Conservation (phyloP, 2,329 filamentous ascomycete species). For the Cercospora citrullina region DNA sequence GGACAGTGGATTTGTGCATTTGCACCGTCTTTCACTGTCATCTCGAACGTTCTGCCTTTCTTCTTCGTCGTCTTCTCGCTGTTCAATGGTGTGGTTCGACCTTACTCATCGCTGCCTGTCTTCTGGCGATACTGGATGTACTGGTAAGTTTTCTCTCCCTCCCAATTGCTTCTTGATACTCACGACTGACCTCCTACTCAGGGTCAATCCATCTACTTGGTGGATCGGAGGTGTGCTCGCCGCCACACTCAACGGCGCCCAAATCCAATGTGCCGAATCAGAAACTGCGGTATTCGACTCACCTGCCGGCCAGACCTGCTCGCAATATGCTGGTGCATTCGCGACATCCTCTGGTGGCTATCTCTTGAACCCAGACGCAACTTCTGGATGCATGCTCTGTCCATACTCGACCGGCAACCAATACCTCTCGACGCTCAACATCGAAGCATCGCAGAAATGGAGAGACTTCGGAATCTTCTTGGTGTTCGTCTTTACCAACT, state of each 20-base stretch:
- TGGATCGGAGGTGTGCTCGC: conserved; percentile 71
- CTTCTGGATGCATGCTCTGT: conserved; percentile 66
- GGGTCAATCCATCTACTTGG: conserved; percentile 66
- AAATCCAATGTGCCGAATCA: conserved; percentile 45
- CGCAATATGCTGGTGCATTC: conserved; percentile 63
- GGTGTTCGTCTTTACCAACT: conserved; percentile 70
- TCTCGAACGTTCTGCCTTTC: conserved; percentile 73
- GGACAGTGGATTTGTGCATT: conserved; percentile 85
- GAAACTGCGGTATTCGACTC: conserved; percentile 68
- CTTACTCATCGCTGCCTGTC: conserved; percentile 63
- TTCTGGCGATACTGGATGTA: conserved; percentile 76
- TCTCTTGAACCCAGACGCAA: conserved; percentile 62
- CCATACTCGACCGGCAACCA: conserved; percentile 64
- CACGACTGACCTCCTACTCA: not conserved
- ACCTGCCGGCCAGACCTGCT: conserved; percentile 65
- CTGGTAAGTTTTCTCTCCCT: conserved; percentile 41
- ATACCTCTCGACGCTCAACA: conserved; percentile 63
- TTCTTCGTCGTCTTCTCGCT: conserved; percentile 76
- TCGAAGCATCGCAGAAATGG: conserved; percentile 65
- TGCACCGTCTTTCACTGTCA: conserved; percentile 75
- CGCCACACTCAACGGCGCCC: conserved; percentile 57
- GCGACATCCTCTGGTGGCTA: conserved; percentile 59
- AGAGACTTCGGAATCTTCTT: conserved; percentile 71
- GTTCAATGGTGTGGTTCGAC: conserved; percentile 76
- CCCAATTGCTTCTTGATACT: too few species aligned